Evolutionary conservation across 768 basidiomycete genomes (phyloP), one percentile per base, ranked within the genome.

Genomic region (Saitozyma sp.): DNA sequence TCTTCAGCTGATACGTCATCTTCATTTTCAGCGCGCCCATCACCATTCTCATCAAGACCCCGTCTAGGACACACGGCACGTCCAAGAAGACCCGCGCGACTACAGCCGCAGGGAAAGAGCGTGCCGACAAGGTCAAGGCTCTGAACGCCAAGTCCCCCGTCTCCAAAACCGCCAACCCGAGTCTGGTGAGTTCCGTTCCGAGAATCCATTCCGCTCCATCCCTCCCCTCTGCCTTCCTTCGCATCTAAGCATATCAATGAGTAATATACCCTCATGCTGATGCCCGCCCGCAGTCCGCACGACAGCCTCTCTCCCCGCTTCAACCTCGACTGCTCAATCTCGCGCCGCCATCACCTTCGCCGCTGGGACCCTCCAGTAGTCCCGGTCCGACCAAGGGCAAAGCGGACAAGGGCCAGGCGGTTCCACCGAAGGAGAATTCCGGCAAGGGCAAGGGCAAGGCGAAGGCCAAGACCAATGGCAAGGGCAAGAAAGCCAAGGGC

Each of bases 81-180:
- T 62, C 65, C 16, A 76, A 76, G 67, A 77, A 79, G 64, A 79
- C 78, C 1, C 53, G 78, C 56, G 73, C 77, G n/a, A 64, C 62
- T 11, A 64, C 66, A 3, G 64, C 73, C 3, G 71, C 71, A 37
- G 71, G 60, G 11, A 74, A 71, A 51, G 68, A 77, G 6, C 53
- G 69, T 19, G 68, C 73, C 14, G 69, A 68, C 6, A 77, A 67
- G 48, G 58, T 78, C 48, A 67, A 63, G 19, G 61, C 63, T 9
- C 48, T 71, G 2, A 74, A 74, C 54, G 56, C 66, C 17, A 57
- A 66, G 14, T 43, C 29, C 2, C 29, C 29, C 29, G 29, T 29
- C 29, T 2, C 29, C 29, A 29, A 29, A 29, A 29, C 29, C 29
- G 29, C 29, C 29, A 29, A 29, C 29, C 2, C 29, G 55, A 61